Evolutionary conservation across 805 yeast species (phyloP), one percentile per base, ranked within the genome.

Genomic region (Cyberlindnera maclurae): DNA sequence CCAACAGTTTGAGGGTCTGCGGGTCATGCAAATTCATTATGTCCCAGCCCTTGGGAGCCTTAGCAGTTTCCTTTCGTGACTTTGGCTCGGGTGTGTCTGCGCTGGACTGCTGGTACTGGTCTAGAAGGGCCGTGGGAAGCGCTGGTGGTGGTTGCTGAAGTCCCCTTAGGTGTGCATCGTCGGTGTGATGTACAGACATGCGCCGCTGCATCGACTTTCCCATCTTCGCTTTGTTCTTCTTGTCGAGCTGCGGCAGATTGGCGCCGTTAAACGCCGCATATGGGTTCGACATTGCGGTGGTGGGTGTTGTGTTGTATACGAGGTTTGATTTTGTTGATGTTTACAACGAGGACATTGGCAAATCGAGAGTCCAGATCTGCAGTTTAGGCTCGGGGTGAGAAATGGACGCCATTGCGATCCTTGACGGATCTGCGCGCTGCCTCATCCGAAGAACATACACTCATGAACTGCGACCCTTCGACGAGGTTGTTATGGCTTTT

Each of bases 361-460:
- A 29, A 29, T 10, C 18, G 16, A 29, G 17, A 17, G 31, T 6
- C 18, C 15, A 15, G 9, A 29, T 15, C 31, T 5, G 31, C 31
- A 20, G 24, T 20, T 20, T 20, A 8, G 16, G 13, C 18, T 15
- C 24, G 24, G 20, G n/a, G 18, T 10, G 17, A 33, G 20, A 34
- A 10, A 34, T 34, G 37, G 37, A 34, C 34, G 81, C 80, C 40
- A 69, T 82, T 35, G 82, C 76, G 49, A 77, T 82, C 50, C 68
- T 82, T 41, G 87, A 81, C 58, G 70, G 72, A 51, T 73, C 76
- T 51, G 86, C 85, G 27, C 73, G 77, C 51, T 77, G 84, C 20
- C 67, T 82, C 38, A 70, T 82, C 37, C 70, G 82, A 15, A 62
- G 90, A 39, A 83, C 81, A 55, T 82, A 81, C 56, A 73, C 79